A percentile compares a stretch with the other conserved stretches of the same genome.
Evolutionary conservation across 257 asterid genomes (phyloP).

Genomic region (Asclepias syriaca): DNA sequence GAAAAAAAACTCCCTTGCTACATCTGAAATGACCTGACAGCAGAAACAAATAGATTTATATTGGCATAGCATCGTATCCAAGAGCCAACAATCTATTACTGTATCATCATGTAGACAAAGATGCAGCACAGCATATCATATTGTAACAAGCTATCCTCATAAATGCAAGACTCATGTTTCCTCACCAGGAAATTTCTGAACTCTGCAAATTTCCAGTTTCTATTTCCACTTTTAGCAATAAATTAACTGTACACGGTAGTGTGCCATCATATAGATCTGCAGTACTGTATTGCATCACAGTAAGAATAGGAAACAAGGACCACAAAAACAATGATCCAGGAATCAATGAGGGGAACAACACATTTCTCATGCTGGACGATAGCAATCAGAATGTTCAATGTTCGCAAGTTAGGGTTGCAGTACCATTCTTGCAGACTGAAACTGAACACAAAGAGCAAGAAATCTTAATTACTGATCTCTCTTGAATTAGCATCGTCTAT

Average conservation of each 20-base stretch:
- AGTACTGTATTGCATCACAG: background rate
- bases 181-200: background rate
- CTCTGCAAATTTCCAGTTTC: background rate
- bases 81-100: background rate
- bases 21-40: slow-evolving; percentile 1
- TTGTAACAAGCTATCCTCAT: background rate
- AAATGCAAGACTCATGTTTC: background rate
- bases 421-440: background rate
- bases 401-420: background rate
- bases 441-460: background rate
- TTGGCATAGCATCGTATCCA: background rate
- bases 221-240: background rate
- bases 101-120: background rate
- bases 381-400: background rate
- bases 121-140: background rate
- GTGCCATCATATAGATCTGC: background rate
- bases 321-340: background rate
- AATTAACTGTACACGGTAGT: background rate
- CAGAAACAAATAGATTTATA: slow-evolving; percentile 7
- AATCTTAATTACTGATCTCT: no score
- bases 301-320: background rate
- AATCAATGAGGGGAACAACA: background rate
- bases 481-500: no score
- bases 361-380: background rate
- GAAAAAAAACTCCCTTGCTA: background rate